Evolutionary conservation across 106 monocot genomes (phyloP).

Genomic region (Iris macrosiphon): DNA sequence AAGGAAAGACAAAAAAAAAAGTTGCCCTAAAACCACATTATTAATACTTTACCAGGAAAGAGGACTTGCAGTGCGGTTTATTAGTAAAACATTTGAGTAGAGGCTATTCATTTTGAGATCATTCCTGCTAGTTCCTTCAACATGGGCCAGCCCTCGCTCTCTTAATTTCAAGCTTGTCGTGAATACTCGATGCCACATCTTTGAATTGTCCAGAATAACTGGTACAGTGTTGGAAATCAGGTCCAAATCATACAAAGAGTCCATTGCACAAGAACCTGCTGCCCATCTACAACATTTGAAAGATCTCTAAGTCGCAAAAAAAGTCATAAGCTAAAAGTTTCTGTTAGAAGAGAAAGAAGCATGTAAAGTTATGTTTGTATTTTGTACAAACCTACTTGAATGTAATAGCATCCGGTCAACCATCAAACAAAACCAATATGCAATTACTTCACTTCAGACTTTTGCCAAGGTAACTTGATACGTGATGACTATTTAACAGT

Average conservation of each 20-base stretch:
- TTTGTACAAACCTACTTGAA: no score
- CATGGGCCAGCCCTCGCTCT: conserved; percentile 32
- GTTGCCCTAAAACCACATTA: background rate
- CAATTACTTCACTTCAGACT: no score
- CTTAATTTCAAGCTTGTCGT: conserved; percentile 55
- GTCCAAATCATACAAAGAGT: conserved; percentile 76
- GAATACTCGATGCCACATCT: conserved; percentile 51
- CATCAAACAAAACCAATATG: no score
- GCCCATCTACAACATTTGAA: conserved; percentile 62
- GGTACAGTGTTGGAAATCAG: conserved; percentile 58
- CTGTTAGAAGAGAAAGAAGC: no score
- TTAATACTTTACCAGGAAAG: conserved; percentile 65
- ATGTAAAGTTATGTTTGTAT: no score
- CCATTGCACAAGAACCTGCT: conserved; percentile 78
- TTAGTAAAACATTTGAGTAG: conserved; percentile 52
- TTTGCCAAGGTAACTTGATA: no score
- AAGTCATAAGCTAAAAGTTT: no score
- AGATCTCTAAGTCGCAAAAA: no score
- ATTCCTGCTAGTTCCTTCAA: conserved; percentile 35
- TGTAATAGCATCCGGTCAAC: no score
- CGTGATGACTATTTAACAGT: no score
- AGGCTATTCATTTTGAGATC: conserved; percentile 42
- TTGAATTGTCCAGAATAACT: conserved; percentile 77
- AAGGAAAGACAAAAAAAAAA: background rate
- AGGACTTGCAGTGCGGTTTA: conserved; percentile 81